phyloP scores from a whole-genome alignment of 2,329 filamentous ascomycete species.

The Scytalidium sp. region DNA sequence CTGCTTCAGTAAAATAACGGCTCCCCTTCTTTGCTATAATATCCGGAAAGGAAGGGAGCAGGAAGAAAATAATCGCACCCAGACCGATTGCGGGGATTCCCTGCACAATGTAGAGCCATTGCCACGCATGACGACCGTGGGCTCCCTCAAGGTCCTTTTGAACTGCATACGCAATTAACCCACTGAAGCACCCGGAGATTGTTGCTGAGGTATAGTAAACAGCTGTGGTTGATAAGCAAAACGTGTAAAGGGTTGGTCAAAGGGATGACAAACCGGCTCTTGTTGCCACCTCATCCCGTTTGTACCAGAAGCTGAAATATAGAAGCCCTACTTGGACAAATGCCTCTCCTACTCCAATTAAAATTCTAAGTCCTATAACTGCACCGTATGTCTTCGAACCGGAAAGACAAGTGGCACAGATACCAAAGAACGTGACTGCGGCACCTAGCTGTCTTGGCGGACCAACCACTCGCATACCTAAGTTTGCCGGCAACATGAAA shows the following conservation, averaged over 20 bases:
- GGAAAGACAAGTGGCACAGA: conserved; percentile 10
- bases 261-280: conserved; percentile 15
- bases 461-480: conserved; percentile 10
- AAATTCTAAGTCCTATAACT: conserved; percentile 11
- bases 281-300: conserved; percentile 13
- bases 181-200: conserved; percentile 16
- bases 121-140: conserved; percentile 10
- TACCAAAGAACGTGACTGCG: conserved; percentile 13
- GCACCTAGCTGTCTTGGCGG: conserved; percentile 8
- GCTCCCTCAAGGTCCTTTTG: conserved; percentile 8
- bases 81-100: conserved; percentile 8
- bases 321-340: conserved; percentile 6
- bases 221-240: not conserved
- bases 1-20: conserved; percentile 6
- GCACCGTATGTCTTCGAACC: conserved; percentile 6
- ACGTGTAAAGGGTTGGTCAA: not conserved
- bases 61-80: conserved; percentile 2
- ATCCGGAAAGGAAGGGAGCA: conserved; percentile 6
- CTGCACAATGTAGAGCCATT: conserved; percentile 18
- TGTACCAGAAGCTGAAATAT: conserved; percentile 20
- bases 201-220: conserved; percentile 10
- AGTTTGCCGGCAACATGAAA: conserved; percentile 4
- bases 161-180: conserved; percentile 16
- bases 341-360: conserved; percentile 11
- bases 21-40: conserved; percentile 6